Percentiles rank a stretch among this genome's conserved stretches.
Conservation (phyloP, 1,139 yeast species). For the Casaregolazyma suthepensis region DNA sequence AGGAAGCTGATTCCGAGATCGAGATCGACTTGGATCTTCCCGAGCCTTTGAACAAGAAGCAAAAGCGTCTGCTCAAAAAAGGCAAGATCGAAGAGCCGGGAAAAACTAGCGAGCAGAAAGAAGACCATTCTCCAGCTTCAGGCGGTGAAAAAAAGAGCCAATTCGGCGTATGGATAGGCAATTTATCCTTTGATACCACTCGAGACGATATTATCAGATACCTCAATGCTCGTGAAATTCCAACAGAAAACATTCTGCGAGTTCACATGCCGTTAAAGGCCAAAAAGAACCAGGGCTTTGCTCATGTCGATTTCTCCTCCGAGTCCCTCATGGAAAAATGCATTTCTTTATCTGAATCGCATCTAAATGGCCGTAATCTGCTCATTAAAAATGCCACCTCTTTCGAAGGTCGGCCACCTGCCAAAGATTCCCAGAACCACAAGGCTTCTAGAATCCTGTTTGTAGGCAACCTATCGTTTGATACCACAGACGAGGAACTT, state of each 20-base stretch:
- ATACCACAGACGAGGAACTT: conserved; percentile 76
- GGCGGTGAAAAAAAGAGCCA: conserved; percentile 31
- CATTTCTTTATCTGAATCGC: conserved; percentile 60
- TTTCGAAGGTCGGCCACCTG: conserved; percentile 76
- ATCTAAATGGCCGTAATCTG: conserved; percentile 76
- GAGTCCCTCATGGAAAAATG: conserved; percentile 59
- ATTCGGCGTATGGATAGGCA: conserved; percentile 92
- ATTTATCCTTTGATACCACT: conserved; percentile 77
- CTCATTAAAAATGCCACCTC: conserved; percentile 77
- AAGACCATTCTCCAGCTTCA: conserved; percentile 25
- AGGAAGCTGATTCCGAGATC: conserved; percentile 42
- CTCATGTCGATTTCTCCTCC: conserved; percentile 77
- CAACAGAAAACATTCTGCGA: conserved; percentile 39
- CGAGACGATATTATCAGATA: conserved; percentile 68
- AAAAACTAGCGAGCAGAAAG: conserved; percentile 20
- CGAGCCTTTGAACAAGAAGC: conserved; percentile 85
- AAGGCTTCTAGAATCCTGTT: conserved; percentile 76
- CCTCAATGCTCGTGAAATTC: conserved; percentile 35
- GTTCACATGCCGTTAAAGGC: conserved; percentile 37
- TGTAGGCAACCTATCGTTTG: conserved; percentile 90
- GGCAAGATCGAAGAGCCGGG: conserved; percentile 34
- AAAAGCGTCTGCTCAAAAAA: conserved; percentile 77
- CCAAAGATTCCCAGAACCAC: conserved; percentile 29
- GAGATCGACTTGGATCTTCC: conserved; percentile 75
- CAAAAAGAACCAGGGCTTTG: conserved; percentile 67